Conservation (phyloP, 148 eudicot species). For the Rhododendron ovatum region DNA sequence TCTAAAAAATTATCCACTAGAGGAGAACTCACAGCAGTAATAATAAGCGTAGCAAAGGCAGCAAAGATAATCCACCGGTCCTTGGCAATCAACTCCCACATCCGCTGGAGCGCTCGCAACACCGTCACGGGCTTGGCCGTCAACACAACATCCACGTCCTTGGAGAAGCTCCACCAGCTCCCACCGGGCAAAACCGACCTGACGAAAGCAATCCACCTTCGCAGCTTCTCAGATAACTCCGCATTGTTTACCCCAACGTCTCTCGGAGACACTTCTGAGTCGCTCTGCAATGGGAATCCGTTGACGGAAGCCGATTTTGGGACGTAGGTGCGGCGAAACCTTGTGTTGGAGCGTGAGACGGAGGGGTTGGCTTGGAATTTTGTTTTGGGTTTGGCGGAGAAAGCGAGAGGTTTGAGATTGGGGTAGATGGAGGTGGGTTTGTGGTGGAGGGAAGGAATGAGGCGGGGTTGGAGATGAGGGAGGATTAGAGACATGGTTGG, state of each 20-base stretch:
- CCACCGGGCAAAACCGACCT: slow-evolving; percentile 75
- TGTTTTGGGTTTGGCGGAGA: not conserved
- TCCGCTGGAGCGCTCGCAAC: slow-evolving; percentile 63
- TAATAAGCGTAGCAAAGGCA: slow-evolving; percentile 72
- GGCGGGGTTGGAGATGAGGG: slow-evolving; percentile 15
- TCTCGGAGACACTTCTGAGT: not conserved
- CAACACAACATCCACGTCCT: slow-evolving; percentile 34
- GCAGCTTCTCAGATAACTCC: slow-evolving; percentile 29
- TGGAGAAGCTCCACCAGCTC: slow-evolving; percentile 74
- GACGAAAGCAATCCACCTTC: slow-evolving; percentile 26
- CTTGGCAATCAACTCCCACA: slow-evolving; percentile 69
- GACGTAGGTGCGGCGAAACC: slow-evolving; percentile 8
- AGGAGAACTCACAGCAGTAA: slow-evolving; percentile 67
- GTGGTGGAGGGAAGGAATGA: slow-evolving; percentile 7
- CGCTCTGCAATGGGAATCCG: slow-evolving; percentile 27
- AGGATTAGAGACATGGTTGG: slow-evolving; percentile 41
- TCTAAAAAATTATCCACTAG: not conserved
- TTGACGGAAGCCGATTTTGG: slow-evolving; percentile 46
- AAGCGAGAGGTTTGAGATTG: slow-evolving; percentile 11
- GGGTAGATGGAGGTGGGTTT: slow-evolving; percentile 4
- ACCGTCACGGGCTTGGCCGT: slow-evolving; percentile 85
- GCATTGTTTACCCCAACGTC: slow-evolving; percentile 3
- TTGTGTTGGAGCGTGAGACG: not conserved
- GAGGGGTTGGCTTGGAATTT: slow-evolving; percentile 11
- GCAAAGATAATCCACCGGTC: slow-evolving; percentile 83